Percentiles rank a stretch among this genome's conserved stretches.
These are phyloP conservation scores for Tetracladium setigerum DNA, from an alignment of 495 filamentous ascomycete species.

Conservation along the genomic window DNA sequence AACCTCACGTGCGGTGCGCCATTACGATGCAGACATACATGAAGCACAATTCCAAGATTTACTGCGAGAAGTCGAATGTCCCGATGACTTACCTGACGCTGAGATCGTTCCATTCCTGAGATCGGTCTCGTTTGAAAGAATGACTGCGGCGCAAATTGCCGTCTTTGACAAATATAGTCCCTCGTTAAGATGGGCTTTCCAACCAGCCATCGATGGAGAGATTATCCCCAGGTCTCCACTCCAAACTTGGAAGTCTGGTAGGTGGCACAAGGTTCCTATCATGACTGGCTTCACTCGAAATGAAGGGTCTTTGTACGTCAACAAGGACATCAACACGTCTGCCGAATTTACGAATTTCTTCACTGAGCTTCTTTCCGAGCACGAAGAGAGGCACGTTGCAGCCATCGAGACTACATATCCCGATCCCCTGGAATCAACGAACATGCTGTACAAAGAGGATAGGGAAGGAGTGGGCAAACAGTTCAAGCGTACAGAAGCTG, in stretches of 20 bases:
- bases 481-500: conserved; percentile 52
- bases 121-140: conserved; percentile 31
- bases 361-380: conserved; percentile 42
- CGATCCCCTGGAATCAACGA: conserved; percentile 33
- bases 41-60: conserved; percentile 54
- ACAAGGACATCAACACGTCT: conserved; percentile 31
- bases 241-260: conserved; percentile 42
- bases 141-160: conserved; percentile 40
- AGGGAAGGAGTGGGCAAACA: conserved; percentile 32
- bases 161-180: conserved; percentile 46
- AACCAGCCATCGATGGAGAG: conserved; percentile 55
- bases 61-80: conserved; percentile 35
- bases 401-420: conserved; percentile 49
- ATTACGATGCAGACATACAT: conserved; percentile 47
- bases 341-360: conserved; percentile 49
- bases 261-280: conserved; percentile 51
- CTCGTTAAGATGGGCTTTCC: conserved; percentile 58
- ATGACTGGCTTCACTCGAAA: conserved; percentile 60
- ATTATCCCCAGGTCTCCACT: conserved; percentile 50
- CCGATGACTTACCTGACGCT: conserved; percentile 28
- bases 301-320: conserved; percentile 55
- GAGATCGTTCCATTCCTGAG: conserved; percentile 45
- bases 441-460: conserved; percentile 32
- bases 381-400: conserved; percentile 37
- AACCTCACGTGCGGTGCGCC: conserved; percentile 51